Base-by-base conservation (phyloP, 345 rosid genomes). In the Populus alba region DNA sequence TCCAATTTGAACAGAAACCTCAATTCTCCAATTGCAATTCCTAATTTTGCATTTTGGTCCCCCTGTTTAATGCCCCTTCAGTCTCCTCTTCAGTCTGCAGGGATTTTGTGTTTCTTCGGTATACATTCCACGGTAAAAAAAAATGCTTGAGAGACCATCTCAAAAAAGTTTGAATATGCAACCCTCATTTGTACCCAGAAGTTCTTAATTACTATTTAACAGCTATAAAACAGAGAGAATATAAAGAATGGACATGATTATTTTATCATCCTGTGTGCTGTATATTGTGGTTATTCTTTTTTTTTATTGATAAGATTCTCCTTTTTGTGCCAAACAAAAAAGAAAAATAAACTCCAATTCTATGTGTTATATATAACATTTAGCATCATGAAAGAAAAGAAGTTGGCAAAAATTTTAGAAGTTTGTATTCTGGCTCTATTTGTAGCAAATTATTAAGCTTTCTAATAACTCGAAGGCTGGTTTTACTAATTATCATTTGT, bases 401-500 rank as follows among this genome's bases (percentile, higher is more conserved):
- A 33, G 35, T 62, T 70, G 49, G 68, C 35, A 25, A 37, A 39
- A 16, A 65, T 16, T 45, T 49, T 49, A 3, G 35, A 25, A 57
- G 69, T 31, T 66, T 59, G 39, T 43, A 72, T 61, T 45, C 29
- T 67, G 23, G 6, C 62, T 53, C 35, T 25, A 65, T 75, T 59
- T 75, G 31, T 11, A 20, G 20, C 22, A 35, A 39, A 39, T 61
- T 70, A 33, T 69, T 33, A 17, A 72, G 53, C 65, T 62, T 72
- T 12, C 22, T 41, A 17, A 53, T 47, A 57, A 31, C 35, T 11
- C 41, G 10, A 16, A 39, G 38, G 49, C 10, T 51, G 27, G 39
- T 66, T 55, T 29, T 63, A 20, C 35, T 70, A 43, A 75, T 77
- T 51, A 29, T 70, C 45, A 22, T 53, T 77, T 57, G 74, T 59